Conservation (phyloP, 2,329 filamentous ascomycete species). For the Xylaria multiplex region DNA sequence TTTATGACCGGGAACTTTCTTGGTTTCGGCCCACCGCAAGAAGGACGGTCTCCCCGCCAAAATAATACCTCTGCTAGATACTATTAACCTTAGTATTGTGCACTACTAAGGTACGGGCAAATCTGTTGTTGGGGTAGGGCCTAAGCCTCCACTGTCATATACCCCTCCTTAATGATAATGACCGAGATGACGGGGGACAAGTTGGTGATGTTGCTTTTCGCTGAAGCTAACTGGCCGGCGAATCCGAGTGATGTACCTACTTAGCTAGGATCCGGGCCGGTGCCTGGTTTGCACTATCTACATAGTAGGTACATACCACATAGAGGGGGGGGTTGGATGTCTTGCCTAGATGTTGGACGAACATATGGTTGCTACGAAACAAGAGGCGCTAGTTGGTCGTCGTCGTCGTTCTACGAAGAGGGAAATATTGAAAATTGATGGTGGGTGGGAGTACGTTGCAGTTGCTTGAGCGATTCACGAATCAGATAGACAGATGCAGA, state of each 20-base stretch:
- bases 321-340: too few relatives aligned
- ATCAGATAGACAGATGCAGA: neutral
- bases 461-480: neutral
- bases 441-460: conserved; percentile 3
- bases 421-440: neutral
- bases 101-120: neutral
- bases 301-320: neutral
- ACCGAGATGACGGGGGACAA: conserved; percentile 2
- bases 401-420: neutral
- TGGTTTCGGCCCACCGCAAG: neutral
- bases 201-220: conserved; percentile 1
- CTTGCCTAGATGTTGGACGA: too few relatives aligned
- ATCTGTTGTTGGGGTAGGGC: neutral
- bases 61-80: neutral
- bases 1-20: neutral
- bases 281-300: neutral
- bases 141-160: neutral
- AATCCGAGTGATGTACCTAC: too few relatives aligned
- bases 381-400: neutral
- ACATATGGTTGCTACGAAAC: neutral
- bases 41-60: conserved; percentile 12
- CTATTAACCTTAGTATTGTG: neutral
- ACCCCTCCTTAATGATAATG: conserved; percentile 8
- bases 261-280: too few relatives aligned
- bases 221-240: neutral